These are phyloP conservation scores for Tylopilus sp. DNA, from an alignment of 768 basidiomycete species.

Conservation along the genomic window DNA sequence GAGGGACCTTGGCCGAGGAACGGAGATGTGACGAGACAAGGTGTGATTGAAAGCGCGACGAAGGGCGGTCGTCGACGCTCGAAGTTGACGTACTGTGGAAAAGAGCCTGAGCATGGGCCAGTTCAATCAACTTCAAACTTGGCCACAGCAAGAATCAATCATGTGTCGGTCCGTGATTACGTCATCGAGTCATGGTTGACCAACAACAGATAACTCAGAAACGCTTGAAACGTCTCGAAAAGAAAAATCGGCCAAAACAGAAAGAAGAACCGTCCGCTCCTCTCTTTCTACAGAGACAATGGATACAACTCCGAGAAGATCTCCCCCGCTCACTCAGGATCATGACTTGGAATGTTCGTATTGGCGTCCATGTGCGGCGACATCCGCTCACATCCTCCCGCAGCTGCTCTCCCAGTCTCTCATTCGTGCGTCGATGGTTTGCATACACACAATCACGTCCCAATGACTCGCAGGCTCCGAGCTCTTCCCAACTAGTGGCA, in stretches of 20 bases:
- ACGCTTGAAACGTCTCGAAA: slow-evolving; percentile 42
- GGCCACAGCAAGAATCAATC: no score
- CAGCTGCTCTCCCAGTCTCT: slow-evolving; percentile 78
- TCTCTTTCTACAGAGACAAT: slow-evolving; percentile 28
- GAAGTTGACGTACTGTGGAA: slow-evolving; percentile 19
- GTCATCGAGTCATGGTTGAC: slow-evolving; percentile 29
- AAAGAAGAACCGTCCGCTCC: neutral
- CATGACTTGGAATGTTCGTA: slow-evolving; percentile 82
- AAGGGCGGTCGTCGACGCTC: slow-evolving; percentile 11
- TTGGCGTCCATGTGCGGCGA: neutral
- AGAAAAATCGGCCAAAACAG: slow-evolving; percentile 26
- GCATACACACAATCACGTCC: neutral
- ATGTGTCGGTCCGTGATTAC: slow-evolving; percentile 9
- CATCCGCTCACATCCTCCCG: slow-evolving; percentile 3
- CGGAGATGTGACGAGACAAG: neutral
- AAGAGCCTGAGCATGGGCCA: slow-evolving; percentile 33
- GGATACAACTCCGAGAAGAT: slow-evolving; percentile 30
- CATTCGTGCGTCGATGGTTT: slow-evolving; percentile 55
- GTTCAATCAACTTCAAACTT: no score
- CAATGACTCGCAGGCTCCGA: slow-evolving; percentile 54
- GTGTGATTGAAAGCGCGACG: slow-evolving; percentile 6
- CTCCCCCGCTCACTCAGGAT: slow-evolving; percentile 41
- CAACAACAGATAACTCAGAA: slow-evolving; percentile 53
- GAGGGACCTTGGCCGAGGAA: slow-evolving; percentile 10
- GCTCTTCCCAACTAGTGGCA: slow-evolving; percentile 73